A percentile compares a stretch with the other conserved stretches of the same genome.
phyloP scores from a whole-genome alignment of 495 filamentous ascomycete species.

The Staphylotrichum longicolle region DNA sequence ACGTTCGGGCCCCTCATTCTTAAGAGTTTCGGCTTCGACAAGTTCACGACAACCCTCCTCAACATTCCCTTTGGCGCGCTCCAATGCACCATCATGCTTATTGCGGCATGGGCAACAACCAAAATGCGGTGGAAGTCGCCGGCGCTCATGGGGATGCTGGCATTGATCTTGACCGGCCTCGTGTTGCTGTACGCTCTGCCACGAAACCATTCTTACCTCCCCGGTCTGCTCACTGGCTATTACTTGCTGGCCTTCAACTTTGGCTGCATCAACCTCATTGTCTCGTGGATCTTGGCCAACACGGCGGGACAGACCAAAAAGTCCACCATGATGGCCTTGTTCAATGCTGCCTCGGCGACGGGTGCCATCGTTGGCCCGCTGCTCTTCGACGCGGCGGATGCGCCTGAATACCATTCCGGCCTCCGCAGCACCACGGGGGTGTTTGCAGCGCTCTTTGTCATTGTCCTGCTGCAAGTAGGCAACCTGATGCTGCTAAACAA shows the following conservation, averaged over 20 bases:
- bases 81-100: slow-evolving; percentile 54
- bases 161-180: slow-evolving; percentile 58
- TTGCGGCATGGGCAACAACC: slow-evolving; percentile 53
- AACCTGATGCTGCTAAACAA: slow-evolving; percentile 56
- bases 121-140: slow-evolving; percentile 51
- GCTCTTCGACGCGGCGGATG: slow-evolving; percentile 59
- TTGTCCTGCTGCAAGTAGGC: slow-evolving; percentile 51
- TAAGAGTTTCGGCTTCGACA: slow-evolving; percentile 58
- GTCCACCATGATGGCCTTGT: slow-evolving; percentile 56
- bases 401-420: slow-evolving; percentile 58
- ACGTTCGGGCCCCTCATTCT: slow-evolving; percentile 62
- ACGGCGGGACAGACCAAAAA: slow-evolving; percentile 74
- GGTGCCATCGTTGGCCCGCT: slow-evolving; percentile 70
- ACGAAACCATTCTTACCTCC: slow-evolving; percentile 39
- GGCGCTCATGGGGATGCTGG: slow-evolving; percentile 47
- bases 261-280: slow-evolving; percentile 48
- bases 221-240: slow-evolving; percentile 54
- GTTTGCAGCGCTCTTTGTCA: slow-evolving; percentile 51
- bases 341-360: slow-evolving; percentile 57
- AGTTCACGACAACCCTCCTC: slow-evolving; percentile 58
- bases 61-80: slow-evolving; percentile 64
- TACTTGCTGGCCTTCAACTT: slow-evolving; percentile 64
- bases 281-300: slow-evolving; percentile 54
- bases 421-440: slow-evolving; percentile 56
- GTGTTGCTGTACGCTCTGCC: slow-evolving; percentile 55